phyloP scores from a whole-genome alignment of 371 early-diverging fungal species.

The Mucor piriformis region DNA sequence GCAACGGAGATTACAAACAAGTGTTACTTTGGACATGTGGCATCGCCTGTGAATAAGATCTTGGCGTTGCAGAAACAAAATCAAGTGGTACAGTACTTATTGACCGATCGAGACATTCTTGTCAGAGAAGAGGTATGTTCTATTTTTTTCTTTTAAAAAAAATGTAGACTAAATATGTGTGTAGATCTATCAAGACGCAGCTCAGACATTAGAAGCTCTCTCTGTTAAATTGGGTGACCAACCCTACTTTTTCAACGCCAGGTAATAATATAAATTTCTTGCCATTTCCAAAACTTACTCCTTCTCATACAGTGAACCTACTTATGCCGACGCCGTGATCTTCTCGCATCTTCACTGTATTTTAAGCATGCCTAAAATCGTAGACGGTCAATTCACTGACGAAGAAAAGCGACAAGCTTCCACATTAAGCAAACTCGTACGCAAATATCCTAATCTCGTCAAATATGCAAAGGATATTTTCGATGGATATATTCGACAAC shows the following conservation, averaged over 20 bases:
- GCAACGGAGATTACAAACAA: conserved; percentile 33
- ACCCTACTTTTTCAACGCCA: conserved; percentile 54
- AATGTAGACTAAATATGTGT: background rate
- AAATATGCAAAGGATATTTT: conserved; percentile 50
- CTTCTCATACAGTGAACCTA: conserved; percentile 49
- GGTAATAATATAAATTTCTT: conserved; percentile 36
- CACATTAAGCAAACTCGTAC: conserved; percentile 47
- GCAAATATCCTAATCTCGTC: conserved; percentile 59
- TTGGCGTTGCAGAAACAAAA: conserved; percentile 43
- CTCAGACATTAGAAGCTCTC: conserved; percentile 56
- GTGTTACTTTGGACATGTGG: conserved; percentile 47
- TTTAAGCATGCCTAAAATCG: conserved; percentile 40
- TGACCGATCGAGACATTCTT: conserved; percentile 47
- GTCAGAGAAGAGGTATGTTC: conserved; percentile 49
- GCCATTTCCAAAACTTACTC: too few relatives aligned
- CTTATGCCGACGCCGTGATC: conserved; percentile 59
- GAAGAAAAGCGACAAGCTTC: conserved; percentile 47
- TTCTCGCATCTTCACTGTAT: conserved; percentile 66
- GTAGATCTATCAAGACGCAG: conserved; percentile 65
- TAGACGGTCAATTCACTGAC: conserved; percentile 28
- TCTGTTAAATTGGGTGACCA: conserved; percentile 57
- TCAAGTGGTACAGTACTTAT: conserved; percentile 32
- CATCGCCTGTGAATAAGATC: conserved; percentile 38
- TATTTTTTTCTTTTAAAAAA: background rate
- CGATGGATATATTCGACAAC: conserved; percentile 11